A percentile compares a stretch with the other conserved stretches of the same genome.
Evolutionary conservation across 1,139 yeast genomes (phyloP).

Genomic region (Taphrina confusa): DNA sequence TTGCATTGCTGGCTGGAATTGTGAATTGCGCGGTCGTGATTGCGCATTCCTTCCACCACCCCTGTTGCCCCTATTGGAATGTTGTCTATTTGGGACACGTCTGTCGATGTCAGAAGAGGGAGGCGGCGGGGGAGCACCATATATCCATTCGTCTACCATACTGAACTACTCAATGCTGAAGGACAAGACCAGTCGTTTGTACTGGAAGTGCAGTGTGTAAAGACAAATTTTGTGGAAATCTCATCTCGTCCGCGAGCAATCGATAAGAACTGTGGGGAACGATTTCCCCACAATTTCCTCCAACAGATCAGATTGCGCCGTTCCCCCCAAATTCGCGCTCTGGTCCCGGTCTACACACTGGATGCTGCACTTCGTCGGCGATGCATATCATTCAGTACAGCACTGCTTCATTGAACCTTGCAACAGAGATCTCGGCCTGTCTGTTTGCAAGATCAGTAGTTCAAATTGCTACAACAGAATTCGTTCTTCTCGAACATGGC

Average conservation of each 20-base stretch:
- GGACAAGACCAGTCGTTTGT: neutral
- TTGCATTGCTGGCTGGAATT: conserved; percentile 17
- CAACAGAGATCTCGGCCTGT: too few relatives aligned
- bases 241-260: neutral
- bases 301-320: too few relatives aligned
- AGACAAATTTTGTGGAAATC: neutral
- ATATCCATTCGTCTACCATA: conserved; percentile 10
- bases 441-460: too few relatives aligned
- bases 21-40: neutral
- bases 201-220: too few relatives aligned
- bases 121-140: conserved; percentile 24
- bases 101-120: neutral
- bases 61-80: neutral
- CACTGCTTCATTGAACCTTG: too few relatives aligned
- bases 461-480: too few relatives aligned
- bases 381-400: too few relatives aligned
- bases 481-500: neutral
- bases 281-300: conserved; percentile 1
- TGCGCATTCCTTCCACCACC: neutral
- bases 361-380: too few relatives aligned
- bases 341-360: too few relatives aligned
- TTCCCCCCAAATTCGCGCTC: too few relatives aligned
- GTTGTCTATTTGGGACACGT: neutral
- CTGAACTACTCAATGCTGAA: neutral
- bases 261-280: conserved; percentile 3